A percentile compares a stretch with the other conserved stretches of the same genome.
Conservation (phyloP, 371 early-diverging fungal species). For the Chytridium lagenaria region DNA sequence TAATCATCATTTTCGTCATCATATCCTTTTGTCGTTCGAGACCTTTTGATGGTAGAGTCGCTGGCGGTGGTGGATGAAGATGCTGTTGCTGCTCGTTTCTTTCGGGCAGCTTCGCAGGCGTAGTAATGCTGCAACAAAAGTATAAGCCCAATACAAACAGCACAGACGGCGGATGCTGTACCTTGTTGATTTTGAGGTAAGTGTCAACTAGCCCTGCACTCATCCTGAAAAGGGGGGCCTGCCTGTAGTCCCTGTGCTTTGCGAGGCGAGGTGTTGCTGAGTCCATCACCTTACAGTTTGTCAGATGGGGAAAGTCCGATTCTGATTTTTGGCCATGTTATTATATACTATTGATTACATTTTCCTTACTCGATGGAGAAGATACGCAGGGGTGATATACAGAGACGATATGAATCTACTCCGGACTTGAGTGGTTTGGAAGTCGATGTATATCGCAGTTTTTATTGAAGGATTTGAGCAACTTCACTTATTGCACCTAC, state of each 20-base stretch:
- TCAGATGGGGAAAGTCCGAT: no score
- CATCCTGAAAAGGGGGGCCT: slow-evolving; percentile 12
- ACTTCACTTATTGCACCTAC: no score
- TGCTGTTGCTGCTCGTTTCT: slow-evolving; percentile 4
- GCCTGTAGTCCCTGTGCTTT: neutral
- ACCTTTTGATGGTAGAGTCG: neutral
- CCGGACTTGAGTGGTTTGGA: no score
- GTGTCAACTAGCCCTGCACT: slow-evolving; percentile 4
- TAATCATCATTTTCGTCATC: slow-evolving; percentile 49
- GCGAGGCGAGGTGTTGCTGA: no score
- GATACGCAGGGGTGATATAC: no score
- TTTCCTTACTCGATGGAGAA: no score
- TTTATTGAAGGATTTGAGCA: no score
- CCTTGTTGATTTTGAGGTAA: slow-evolving; percentile 19
- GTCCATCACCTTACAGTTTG: no score
- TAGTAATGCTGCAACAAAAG: neutral
- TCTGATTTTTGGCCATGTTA: no score
- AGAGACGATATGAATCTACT: no score
- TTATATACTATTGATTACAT: no score
- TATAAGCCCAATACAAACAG: neutral
- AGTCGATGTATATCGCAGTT: no score
- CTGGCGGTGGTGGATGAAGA: neutral
- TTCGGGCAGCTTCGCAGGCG: neutral
- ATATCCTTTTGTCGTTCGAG: slow-evolving; percentile 24
- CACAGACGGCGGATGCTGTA: neutral